phyloP scores from a whole-genome alignment of 345 rosid genomes.

The Eucalyptus decipiens region DNA sequence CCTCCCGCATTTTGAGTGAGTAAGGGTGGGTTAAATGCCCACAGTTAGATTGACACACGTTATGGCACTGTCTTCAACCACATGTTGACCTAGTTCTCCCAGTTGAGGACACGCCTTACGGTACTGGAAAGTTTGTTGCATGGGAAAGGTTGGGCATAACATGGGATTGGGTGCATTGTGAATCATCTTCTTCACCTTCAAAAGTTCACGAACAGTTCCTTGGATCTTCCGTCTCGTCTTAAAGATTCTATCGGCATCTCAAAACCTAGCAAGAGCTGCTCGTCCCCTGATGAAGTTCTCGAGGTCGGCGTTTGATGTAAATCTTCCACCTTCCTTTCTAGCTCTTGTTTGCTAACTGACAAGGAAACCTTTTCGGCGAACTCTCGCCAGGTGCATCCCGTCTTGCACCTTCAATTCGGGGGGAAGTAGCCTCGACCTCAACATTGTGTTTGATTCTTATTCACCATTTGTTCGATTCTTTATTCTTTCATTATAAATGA shows the following conservation, averaged over 20 bases:
- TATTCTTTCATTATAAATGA: not conserved
- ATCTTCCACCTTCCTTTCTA: not conserved
- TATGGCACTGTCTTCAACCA: too few relatives aligned
- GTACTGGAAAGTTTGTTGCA: too few relatives aligned
- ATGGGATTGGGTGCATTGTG: not conserved
- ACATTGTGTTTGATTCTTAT: not conserved
- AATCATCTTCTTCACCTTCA: not conserved
- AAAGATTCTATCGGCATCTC: not conserved
- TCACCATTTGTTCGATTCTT: not conserved
- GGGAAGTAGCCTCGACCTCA: not conserved
- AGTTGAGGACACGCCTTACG: too few relatives aligned
- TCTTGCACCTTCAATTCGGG: not conserved
- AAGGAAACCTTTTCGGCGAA: not conserved
- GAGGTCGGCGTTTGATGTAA: not conserved
- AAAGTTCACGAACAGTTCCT: not conserved
- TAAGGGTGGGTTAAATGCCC: too few relatives aligned
- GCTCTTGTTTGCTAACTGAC: not conserved
- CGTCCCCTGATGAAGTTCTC: not conserved
- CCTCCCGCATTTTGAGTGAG: fast-evolving
- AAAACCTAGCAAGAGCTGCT: not conserved
- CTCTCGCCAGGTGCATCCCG: not conserved
- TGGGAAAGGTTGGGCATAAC: too few relatives aligned
- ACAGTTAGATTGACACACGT: too few relatives aligned
- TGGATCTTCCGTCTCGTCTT: not conserved
- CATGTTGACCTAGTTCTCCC: too few relatives aligned